Evolutionary conservation across 139 green algal species (phyloP), one percentile per base, ranked within the genome.

Genomic region (Pleodorina starrii): DNA sequence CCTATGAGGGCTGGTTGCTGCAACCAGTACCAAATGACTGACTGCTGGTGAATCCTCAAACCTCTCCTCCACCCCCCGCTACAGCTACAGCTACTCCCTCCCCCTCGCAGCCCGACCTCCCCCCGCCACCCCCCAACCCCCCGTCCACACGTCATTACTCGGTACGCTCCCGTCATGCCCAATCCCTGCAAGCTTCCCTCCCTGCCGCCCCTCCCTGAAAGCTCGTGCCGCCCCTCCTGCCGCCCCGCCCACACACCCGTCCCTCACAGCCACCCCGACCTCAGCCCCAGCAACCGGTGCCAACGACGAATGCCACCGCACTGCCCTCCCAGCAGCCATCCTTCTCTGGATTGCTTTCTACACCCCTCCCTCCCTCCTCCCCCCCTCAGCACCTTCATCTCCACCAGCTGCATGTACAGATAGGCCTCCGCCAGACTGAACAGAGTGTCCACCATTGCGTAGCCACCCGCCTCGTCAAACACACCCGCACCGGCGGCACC

Each of bases 381-480:
- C n/a, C n/a, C n/a, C n/a, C n/a, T n/a, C n/a, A n/a, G n/a, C 57
- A 94, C 92, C 89, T 90, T 91, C 12, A 98, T 82, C 80, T 97
- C 96, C 60, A 98, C 94, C 79, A 98, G 91, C 91, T 98, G 97
- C 94, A 97, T 97, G 93, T 96, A 98, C 35, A 99, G 96, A 92
- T 99, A 96, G 0, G 96, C 96, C 92, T 99, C 98, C 4, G 96
- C 97, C 79, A 99, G 90, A 51, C 92, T 96, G 94, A 99, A 99
- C 40, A 99, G 93, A 23, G 98, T 99, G 96, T 99, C 98, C 69
- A 99, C 97, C 60, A 97, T 92, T 14, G 95, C 94, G 91, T 95
- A 98, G 63, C 96, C 90, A 1, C 94, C 60, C 16, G 60, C 93
- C 86, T 97, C 95, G 72, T 98, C 97, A 83, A 96, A 97, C 54